Base-by-base conservation (phyloP, 1,284 basidiomycete species). In the Megacollybia platyphylla region DNA sequence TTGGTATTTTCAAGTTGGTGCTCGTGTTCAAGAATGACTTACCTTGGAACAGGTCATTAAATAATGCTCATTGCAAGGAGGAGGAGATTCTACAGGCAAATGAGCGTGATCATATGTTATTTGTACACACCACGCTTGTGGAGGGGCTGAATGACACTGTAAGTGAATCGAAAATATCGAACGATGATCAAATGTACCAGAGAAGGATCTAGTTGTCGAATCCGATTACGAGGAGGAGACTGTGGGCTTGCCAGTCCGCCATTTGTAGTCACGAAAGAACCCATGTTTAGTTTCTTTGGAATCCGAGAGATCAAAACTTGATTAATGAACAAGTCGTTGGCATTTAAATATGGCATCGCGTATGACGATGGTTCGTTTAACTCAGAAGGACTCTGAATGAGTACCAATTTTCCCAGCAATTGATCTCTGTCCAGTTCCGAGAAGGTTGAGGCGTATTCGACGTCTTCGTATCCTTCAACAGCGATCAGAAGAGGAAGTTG, bases 1-100 rank as follows among this genome's bases (percentile, higher is more conserved):
- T 53, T 31, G 48, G 44, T 24, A 38, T 20, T 40, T 29, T n/a
- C n/a, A n/a, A n/a, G n/a, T n/a, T 24, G 24, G 32, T n/a, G 24
- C 37, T 2, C 35, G 46, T 39, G 36, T 6, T 46, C 41, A 26
- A 31, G 7, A 24, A 29, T 11, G 11, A 35, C 30, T 17, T 15
- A 10, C 79, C 65, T 85, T 86, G 41, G 79, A 79, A 59, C 83
- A 87, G 35, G 66, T 71, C 75, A 85, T 80, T 53, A 87, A 60
- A 61, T 87, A 84, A 55, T 76, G 70, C 60, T 87, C 78, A 52
- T 87, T 87, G 64, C 83, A 87, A 11, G 83, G 84, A 7, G 84
- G 83, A 29, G 84, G 83, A 43, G 66, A 68, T 58, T 82, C 78
- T 82, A 52, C 11, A 41, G 34, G 40, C 38, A 17, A 36, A 44